Percentiles rank a stretch among this genome's conserved stretches.
phyloP scores from a whole-genome alignment of 805 yeast genomes.

The Metschnikowia continentalis region DNA sequence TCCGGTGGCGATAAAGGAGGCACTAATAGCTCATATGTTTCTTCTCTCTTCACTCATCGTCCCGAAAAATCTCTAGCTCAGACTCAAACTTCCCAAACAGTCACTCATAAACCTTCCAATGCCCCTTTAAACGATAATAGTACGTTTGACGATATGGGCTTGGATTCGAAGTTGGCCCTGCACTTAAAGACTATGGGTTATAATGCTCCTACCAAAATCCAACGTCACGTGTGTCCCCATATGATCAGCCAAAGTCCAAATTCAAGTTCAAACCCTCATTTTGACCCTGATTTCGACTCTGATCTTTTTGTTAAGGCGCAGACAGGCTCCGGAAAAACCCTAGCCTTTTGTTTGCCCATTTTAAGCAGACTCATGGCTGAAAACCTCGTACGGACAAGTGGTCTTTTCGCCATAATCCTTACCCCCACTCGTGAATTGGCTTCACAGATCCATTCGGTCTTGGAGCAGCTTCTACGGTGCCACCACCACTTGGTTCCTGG shows the following conservation, averaged over 20 bases:
- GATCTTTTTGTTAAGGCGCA: constrained; percentile 83
- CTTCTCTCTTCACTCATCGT: constrained; percentile 67
- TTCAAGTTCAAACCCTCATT: too few species aligned
- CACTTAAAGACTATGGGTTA: constrained; percentile 57
- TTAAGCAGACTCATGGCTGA: constrained; percentile 65
- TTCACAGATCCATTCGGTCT: constrained; percentile 77
- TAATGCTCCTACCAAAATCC: constrained; percentile 79
- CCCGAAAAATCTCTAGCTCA: constrained; percentile 49
- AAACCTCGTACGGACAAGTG: constrained; percentile 45
- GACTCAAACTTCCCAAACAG: constrained; percentile 31
- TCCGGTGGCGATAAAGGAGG: constrained; percentile 17
- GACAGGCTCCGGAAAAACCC: constrained; percentile 97
- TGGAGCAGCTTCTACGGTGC: constrained; percentile 66
- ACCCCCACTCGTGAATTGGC: constrained; percentile 97
- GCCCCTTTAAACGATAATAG: constrained; percentile 76
- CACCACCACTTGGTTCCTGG: constrained; percentile 93
- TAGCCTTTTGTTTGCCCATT: constrained; percentile 83
- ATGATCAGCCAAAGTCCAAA: background rate
- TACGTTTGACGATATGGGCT: constrained; percentile 68
- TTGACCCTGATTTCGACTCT: too few species aligned
- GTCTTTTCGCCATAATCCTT: constrained; percentile 82
- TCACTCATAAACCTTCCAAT: constrained; percentile 60
- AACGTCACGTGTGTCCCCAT: constrained; percentile 74
- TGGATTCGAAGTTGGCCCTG: constrained; percentile 48
- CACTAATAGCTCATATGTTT: constrained; percentile 56